Base-by-base conservation (phyloP, 345 rosid species). In the Firmiana major region DNA sequence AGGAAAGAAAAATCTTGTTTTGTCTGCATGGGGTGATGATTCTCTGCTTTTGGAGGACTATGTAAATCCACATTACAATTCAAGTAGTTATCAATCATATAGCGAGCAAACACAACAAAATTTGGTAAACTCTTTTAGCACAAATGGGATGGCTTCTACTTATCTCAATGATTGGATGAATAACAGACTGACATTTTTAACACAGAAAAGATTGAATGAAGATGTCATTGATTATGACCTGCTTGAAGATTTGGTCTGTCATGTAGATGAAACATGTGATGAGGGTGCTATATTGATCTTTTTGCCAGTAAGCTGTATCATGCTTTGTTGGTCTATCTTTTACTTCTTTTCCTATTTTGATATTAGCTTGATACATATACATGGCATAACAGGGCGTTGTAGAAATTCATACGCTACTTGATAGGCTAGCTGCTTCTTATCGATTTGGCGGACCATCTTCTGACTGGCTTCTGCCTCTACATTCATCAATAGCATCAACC, bases 21-120 rank as follows among this genome's bases (percentile, higher is more conserved):
- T 94, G 80, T 92, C 98, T 78, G 91, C 83, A 57, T 93, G 98
- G 98, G 97, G 97, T 9, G 97, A 93, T 70, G 95, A 93, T 68
- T 93, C 92, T 74, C 69, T 89, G 87, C 92, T 93, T 74, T 81
- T 86, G n/a, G 97, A 91, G 81, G 95, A 89, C 63, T 40, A 24
- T 86, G 75, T 89, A 64, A 94, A 94, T 82, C 94, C 97, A 42
- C 84, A 84, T 83, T 94, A 87, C 76, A 74, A 63, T 78, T 81
- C 95, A 46, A 87, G 84, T 77, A 75, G 58, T 78, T 94, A 92
- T 80, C 80, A 88, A 79, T 86, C 90, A 75, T 89, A 87, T 80
- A 85, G 87, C 31, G 92, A 91, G 70, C 93, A 86, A 79, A 92
- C 95, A 26, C 91, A 76, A 73, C 79, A 85, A 80, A 92, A 94